These are phyloP conservation scores for Articulospora tetracladia DNA, from an alignment of 495 filamentous ascomycete species.

Conservation along the genomic window DNA sequence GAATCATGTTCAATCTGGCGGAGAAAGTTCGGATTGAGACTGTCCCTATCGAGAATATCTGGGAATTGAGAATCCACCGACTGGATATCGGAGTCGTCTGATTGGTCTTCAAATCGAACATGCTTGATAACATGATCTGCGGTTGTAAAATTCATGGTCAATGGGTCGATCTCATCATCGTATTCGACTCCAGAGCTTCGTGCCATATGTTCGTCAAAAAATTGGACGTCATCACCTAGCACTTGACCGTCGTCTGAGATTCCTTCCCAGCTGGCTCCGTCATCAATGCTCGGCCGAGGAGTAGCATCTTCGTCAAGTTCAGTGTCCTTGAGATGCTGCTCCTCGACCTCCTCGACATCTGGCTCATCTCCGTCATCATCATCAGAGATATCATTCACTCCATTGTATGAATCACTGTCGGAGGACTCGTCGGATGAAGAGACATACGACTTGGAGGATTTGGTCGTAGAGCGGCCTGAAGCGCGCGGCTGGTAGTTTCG, in stretches of 20 bases:
- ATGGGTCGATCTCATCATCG: slow-evolving; percentile 4
- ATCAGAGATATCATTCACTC: slow-evolving; percentile 73
- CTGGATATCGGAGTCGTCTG: neutral
- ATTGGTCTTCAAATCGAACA: neutral
- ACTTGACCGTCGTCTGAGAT: slow-evolving; percentile 47
- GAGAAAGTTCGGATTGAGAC: slow-evolving; percentile 1
- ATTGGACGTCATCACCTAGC: slow-evolving; percentile 37
- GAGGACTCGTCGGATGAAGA: slow-evolving; percentile 44
- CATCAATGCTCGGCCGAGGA: slow-evolving; percentile 34
- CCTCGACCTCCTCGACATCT: slow-evolving; percentile 68
- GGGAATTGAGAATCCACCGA: neutral
- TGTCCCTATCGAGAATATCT: slow-evolving; percentile 1
- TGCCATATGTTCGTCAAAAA: slow-evolving; percentile 34
- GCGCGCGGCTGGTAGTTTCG: slow-evolving; percentile 50
- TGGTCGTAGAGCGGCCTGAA: slow-evolving; percentile 33
- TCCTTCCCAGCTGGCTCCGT: slow-evolving; percentile 55
- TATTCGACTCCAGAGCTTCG: slow-evolving; percentile 13
- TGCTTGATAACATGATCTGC: neutral
- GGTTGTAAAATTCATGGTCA: neutral
- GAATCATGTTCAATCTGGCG: neutral
- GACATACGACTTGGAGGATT: neutral
- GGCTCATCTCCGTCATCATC: slow-evolving; percentile 67
- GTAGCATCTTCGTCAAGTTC: slow-evolving; percentile 37
- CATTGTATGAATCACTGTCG: slow-evolving; percentile 64
- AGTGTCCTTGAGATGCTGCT: slow-evolving; percentile 62